Conservation (phyloP, 2,329 filamentous ascomycete genomes). For the Penicillium brasilianum region DNA sequence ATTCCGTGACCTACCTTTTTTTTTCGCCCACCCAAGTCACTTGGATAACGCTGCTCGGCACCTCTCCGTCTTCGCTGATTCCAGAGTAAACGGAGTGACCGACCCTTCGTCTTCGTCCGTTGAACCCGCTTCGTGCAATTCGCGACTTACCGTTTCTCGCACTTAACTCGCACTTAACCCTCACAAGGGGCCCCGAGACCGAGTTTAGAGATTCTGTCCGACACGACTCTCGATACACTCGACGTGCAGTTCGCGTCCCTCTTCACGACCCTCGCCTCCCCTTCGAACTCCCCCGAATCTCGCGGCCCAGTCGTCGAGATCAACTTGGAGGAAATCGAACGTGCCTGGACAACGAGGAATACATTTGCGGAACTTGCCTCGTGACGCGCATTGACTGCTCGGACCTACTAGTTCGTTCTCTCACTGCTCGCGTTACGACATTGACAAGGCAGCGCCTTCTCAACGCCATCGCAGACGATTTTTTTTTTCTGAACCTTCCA, state of each 20-base stretch:
- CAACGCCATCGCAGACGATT: constrained; percentile 17
- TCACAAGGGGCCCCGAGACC: constrained; percentile 22
- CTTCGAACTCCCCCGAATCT: background rate
- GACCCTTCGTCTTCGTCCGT: constrained; percentile 20
- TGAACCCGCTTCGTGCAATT: constrained; percentile 34
- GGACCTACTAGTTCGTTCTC: constrained; percentile 7
- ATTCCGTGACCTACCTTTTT: constrained; percentile 20
- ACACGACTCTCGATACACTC: constrained; percentile 6
- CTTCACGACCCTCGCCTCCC: constrained; percentile 2
- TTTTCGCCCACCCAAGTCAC: constrained; percentile 13
- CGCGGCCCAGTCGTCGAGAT: constrained; percentile 1
- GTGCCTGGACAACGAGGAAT: constrained; percentile 7
- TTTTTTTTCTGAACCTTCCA: constrained; percentile 7
- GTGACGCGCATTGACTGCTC: constrained; percentile 13
- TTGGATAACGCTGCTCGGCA: constrained; percentile 28
- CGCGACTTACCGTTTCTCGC: constrained; percentile 27
- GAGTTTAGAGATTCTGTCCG: background rate
- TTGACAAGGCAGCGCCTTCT: constrained; percentile 27
- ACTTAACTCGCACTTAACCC: background rate
- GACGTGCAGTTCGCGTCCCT: constrained; percentile 14
- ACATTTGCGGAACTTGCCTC: constrained; percentile 14
- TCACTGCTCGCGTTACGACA: constrained; percentile 12
- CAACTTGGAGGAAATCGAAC: background rate
- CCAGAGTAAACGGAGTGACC: constrained; percentile 13
- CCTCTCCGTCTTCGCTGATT: constrained; percentile 22